Evolutionary conservation across 78 protist genomes (phyloP), one percentile per base, ranked within the genome.

Genomic region (Dictyostelium capitatum): DNA sequence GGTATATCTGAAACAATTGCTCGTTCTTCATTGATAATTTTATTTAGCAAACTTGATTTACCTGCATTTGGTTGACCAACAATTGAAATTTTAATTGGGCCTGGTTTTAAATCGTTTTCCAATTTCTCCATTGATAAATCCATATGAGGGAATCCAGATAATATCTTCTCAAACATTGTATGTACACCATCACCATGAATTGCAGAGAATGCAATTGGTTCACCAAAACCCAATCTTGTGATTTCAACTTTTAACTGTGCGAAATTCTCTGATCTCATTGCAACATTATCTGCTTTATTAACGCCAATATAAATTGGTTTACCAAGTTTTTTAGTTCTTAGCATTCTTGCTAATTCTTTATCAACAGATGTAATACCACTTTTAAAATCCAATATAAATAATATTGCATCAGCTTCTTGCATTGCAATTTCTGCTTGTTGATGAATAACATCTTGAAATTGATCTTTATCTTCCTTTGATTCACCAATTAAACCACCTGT

Each of bases 61-160:
- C 97, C 97, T 8, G 92, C 97, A 43, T 95, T 95, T 2, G 97
- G 97, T 46, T 83, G 90, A 20, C 97, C 97, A 20, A 92, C 93
- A 23, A 95, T 92, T 46, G 97, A 83, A 5, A 94, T 82, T 43
- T 67, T 79, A 43, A 93, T 91, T 4, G 90, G 64, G 4, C 53
- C 57, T 8, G 59, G 82, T 7, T 50, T 23, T 4, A 32, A 47
- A 7, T 59, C 89, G 0, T 41, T 28, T 6, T 90, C 81, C n/a
- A 62, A 79, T 12, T 28, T n/a, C 9, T 72, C 59, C 25, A 73
- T 19, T 47, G 64, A 32, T 19, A 73, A 47, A 73, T 73, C 79
- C 19, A 23, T 50, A 25, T 74, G 64, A 0, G 89, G 82, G 3
- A 91, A 54, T 0, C 10, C 2, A 4, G 78, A 19, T 0, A 82